Evolutionary conservation across 1,139 yeast genomes (phyloP), one percentile per base, ranked within the genome.

Genomic region (Pichia sp.): DNA sequence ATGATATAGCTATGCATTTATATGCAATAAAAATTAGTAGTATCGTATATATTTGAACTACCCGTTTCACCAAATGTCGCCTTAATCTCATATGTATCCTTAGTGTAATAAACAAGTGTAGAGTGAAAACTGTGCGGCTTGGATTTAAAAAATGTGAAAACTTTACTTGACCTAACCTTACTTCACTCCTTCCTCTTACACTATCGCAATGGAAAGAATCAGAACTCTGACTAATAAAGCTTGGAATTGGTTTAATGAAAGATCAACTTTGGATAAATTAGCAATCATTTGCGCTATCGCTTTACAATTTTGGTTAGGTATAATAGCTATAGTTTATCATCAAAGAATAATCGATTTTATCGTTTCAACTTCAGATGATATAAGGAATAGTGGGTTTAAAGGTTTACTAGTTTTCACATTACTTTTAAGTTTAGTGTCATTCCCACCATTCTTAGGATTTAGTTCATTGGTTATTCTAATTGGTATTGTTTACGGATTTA

Each of bases 401-500:
- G 91, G 93, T 0, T 67, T 72, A 28, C 49, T 74, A 3, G 55
- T 84, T 1, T 62, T 89, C 47, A 73, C 80, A 47, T 22, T 62
- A 5, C 50, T 73, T 19, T 56, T 79, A 4, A 63, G 72, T 44
- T 14, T 64, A 4, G 77, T 79, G 2, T 70, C 80, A 0, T 88
- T 91, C 67, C 98, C 98, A 3, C 98, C 97, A 2, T 52, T 89
- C 51, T 62, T 88, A 37, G 98, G 98, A 2, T 89, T 81, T 61
- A 72, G 91, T 4, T 71, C 83, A 11, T 63, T 84, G 30, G 72
- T 82, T 17, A 70, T 84, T 44, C 60, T 84, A 12, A 68, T 79
- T 9, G 98, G 97, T 2, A 79, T 86, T 76, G 74, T 83, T 22
- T 91, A 82, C 58, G 97, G 97, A 2, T 72, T 84, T 49, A 10